Evolutionary conservation across 2,329 filamentous ascomycete genomes (phyloP), one percentile per base, ranked within the genome.

Genomic region (Ophiostoma sp.): DNA sequence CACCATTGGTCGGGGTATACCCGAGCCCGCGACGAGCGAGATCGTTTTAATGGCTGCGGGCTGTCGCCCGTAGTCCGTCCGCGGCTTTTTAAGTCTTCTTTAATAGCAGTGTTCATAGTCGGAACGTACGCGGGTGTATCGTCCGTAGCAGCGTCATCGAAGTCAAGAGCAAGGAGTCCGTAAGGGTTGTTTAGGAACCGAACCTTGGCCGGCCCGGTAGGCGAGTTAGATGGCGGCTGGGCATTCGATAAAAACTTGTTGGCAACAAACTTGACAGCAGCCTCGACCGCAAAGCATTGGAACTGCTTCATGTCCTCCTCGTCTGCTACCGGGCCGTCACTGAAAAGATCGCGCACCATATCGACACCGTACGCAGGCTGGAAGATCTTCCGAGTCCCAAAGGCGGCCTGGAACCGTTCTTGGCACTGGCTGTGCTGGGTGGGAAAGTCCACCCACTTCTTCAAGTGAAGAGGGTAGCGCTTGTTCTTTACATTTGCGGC

Each of bases 1-100:
- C 40, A 47, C 68, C 68, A 69, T 60, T 69, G 68, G 41, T 69
- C 68, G 5, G 68, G 68, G 45, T 52, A n/a, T 5, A 52, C 18
- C 5, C 47, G 47, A 4, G 8, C 5, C 7, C 16, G 47, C 16
- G n/a, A n/a, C 47, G n/a, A 52, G 1, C 5, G 14, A n/a, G n/a
- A n/a, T n/a, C 47, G n/a, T 8, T 52, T 52, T 6, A n/a, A 5
- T n/a, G 47, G 47, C 18, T 14, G 47, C 47, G 47, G 47, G 5
- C 16, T n/a, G 16, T 52, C 47, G n/a, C n/a, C 47, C 16, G 16
- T 14, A 14, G 16, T 3, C 11, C 44, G 44, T 14, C 11, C 44
- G 5, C 44, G 44, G 5, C 11, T 5, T 14, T 12, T 14, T 11
- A 14, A 11, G 11, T 47, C 44, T 5, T 11, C 11, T 14, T 47